phyloP scores from a whole-genome alignment of 2,329 filamentous ascomycete genomes.

The Stenocarpella maydis region DNA sequence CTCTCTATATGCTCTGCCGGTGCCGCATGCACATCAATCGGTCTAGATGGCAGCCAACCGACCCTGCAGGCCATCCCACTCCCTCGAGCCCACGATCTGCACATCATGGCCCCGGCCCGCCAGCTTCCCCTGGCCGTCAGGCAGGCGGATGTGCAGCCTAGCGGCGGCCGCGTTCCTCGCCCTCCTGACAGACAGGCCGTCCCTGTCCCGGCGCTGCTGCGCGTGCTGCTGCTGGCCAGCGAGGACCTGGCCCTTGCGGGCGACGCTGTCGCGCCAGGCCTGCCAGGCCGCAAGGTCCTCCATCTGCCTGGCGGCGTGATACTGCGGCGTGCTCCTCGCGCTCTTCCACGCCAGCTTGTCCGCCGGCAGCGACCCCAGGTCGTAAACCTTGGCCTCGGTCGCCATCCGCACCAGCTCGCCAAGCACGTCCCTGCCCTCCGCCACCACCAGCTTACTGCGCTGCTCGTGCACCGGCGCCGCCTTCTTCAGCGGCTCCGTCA shows the following conservation, averaged over 20 bases:
- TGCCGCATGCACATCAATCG: background rate
- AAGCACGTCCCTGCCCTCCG: constrained; percentile 71
- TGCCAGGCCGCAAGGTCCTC: constrained; percentile 72
- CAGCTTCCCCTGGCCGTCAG: constrained; percentile 55
- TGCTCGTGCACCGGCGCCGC: constrained; percentile 55
- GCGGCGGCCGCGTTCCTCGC: constrained; percentile 50
- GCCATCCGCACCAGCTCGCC: constrained; percentile 71
- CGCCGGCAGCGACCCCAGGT: constrained; percentile 64
- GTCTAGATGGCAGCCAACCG: constrained; percentile 41
- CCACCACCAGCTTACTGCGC: constrained; percentile 59
- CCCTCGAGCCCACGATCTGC: constrained; percentile 60
- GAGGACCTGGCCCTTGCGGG: constrained; percentile 60
- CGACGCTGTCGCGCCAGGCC: constrained; percentile 63
- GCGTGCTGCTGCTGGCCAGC: constrained; percentile 37
- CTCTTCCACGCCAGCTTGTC: constrained; percentile 74
- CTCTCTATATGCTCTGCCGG: constrained; percentile 18
- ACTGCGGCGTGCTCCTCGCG: constrained; percentile 68
- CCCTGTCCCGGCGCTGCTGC: constrained; percentile 26
- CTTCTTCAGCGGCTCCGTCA: constrained; percentile 66
- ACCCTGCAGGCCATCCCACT: constrained; percentile 65
- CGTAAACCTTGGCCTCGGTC: constrained; percentile 62
- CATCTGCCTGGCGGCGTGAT: constrained; percentile 69
- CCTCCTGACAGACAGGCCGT: constrained; percentile 41
- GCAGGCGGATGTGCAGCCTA: constrained; percentile 59
- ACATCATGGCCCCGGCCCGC: constrained; percentile 49